phyloP scores from a whole-genome alignment of 1,284 basidiomycete species.

The Naganishia liquefaciens region DNA sequence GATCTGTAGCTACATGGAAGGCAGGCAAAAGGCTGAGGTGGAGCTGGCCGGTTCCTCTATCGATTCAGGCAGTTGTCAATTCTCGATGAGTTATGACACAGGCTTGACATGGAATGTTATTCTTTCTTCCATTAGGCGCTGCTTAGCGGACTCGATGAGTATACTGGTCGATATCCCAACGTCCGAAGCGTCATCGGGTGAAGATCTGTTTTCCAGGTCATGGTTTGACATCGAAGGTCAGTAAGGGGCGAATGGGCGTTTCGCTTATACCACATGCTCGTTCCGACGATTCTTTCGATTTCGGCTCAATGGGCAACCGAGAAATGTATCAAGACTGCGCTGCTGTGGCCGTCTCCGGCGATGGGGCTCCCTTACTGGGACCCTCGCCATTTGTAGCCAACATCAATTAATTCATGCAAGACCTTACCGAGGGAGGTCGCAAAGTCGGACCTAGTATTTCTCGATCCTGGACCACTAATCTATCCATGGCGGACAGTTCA shows the following conservation, averaged over 20 bases:
- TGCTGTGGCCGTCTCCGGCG: constrained; percentile 47
- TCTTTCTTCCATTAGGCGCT: constrained; percentile 51
- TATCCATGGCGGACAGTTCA: constrained; percentile 41
- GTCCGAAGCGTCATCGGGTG: constrained; percentile 46
- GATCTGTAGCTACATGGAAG: constrained; percentile 43
- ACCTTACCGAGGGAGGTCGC: constrained; percentile 42
- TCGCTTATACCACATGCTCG: background rate
- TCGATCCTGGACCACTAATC: constrained; percentile 45
- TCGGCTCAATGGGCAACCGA: constrained; percentile 42
- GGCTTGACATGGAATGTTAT: constrained; percentile 54
- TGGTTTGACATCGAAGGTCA: constrained; percentile 52
- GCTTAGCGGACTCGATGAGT: constrained; percentile 43
- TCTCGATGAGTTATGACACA: constrained; percentile 53
- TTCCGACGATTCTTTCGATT: background rate
- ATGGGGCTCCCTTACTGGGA: constrained; percentile 41
- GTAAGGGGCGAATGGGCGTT: background rate
- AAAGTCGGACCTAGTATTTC: constrained; percentile 40
- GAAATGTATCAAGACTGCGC: constrained; percentile 55
- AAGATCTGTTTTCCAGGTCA: constrained; percentile 54
- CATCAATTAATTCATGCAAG: constrained; percentile 46
- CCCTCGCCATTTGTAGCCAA: constrained; percentile 55
- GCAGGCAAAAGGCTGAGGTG: constrained; percentile 42
- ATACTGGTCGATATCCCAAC: constrained; percentile 49
- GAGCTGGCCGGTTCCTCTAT: constrained; percentile 47
- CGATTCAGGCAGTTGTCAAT: constrained; percentile 54